These are phyloP conservation scores for Pythium guiyangense DNA, from an alignment of 352 stramenopile genomes.

Conservation along the genomic window DNA sequence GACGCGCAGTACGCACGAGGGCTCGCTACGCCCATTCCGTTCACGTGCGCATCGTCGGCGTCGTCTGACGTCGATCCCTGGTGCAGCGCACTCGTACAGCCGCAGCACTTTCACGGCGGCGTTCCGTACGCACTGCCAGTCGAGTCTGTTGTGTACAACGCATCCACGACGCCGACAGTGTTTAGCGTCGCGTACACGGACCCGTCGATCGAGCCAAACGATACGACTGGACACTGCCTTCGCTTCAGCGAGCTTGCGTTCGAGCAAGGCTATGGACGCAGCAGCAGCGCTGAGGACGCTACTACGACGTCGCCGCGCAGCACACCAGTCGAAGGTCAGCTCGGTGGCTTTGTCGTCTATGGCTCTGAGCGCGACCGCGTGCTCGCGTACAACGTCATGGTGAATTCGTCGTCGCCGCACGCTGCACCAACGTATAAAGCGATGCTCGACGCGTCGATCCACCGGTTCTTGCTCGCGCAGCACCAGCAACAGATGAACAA, in stretches of 20 bases:
- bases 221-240: conserved; percentile 54
- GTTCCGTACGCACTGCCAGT: conserved; percentile 25
- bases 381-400: conserved; percentile 57
- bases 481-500: conserved; percentile 5
- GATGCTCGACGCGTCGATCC: conserved; percentile 51
- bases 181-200: conserved; percentile 49
- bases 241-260: conserved; percentile 54
- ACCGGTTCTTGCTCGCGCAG: conserved; percentile 36
- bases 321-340: conserved; percentile 30
- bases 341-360: conserved; percentile 48
- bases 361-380: conserved; percentile 28
- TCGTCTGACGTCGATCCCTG: conserved; percentile 7
- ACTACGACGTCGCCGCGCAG: neutral
- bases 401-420: conserved; percentile 49
- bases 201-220: conserved; percentile 32
- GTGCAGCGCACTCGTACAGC: conserved; percentile 18
- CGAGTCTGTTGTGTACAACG: conserved; percentile 32
- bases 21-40: conserved; percentile 33
- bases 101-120: conserved; percentile 22
- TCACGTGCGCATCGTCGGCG: conserved; percentile 28
- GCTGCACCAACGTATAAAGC: conserved; percentile 50
- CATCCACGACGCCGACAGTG: conserved; percentile 25
- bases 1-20: conserved; percentile 27
- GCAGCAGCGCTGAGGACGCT: conserved; percentile 4
- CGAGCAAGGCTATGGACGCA: conserved; percentile 33